phyloP scores from a whole-genome alignment of 441 rosid genomes.

The Manihot esculenta region DNA sequence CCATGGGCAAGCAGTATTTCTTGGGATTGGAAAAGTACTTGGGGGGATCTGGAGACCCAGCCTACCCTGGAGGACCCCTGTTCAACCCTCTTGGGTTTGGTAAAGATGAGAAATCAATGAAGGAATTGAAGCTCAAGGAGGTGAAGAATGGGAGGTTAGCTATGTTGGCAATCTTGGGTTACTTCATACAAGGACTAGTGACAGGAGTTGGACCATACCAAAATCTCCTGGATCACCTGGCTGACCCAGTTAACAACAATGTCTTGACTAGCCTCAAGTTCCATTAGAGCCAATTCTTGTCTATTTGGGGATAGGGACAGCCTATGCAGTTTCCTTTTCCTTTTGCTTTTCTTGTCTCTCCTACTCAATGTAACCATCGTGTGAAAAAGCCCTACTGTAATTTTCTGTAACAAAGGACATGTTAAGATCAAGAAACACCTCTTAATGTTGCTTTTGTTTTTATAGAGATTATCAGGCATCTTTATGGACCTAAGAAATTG shows the following conservation, averaged over 20 bases:
- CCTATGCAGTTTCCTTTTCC: slow-evolving; percentile 11
- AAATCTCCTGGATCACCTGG: slow-evolving; percentile 89
- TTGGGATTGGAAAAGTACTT: slow-evolving; percentile 78
- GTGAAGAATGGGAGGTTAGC: slow-evolving; percentile 93
- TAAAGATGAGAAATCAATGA: slow-evolving; percentile 83
- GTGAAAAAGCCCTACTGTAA: slow-evolving; percentile 44
- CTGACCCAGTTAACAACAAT: slow-evolving; percentile 93
- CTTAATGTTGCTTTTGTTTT: slow-evolving; percentile 7
- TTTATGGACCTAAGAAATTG: not conserved
- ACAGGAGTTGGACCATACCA: slow-evolving; percentile 96
- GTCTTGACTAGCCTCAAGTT: slow-evolving; percentile 91
- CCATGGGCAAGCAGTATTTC: slow-evolving; percentile 91
- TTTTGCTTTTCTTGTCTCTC: slow-evolving; percentile 15
- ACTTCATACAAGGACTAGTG: slow-evolving; percentile 71
- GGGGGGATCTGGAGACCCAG: slow-evolving; percentile 78
- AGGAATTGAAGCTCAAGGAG: slow-evolving; percentile 90
- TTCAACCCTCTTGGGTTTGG: slow-evolving; percentile 94
- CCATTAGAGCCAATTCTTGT: slow-evolving; percentile 39
- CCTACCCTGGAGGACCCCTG: slow-evolving; percentile 92
- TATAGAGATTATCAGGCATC: not conserved
- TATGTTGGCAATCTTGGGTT: slow-evolving; percentile 82
- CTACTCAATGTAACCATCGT: slow-evolving; percentile 37
- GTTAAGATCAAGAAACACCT: slow-evolving; percentile 24
- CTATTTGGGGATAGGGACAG: not conserved
- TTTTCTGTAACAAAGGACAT: slow-evolving; percentile 32